Conservation (phyloP, 371 early-diverging fungal genomes). For the Apophysomyces ossiformis region DNA sequence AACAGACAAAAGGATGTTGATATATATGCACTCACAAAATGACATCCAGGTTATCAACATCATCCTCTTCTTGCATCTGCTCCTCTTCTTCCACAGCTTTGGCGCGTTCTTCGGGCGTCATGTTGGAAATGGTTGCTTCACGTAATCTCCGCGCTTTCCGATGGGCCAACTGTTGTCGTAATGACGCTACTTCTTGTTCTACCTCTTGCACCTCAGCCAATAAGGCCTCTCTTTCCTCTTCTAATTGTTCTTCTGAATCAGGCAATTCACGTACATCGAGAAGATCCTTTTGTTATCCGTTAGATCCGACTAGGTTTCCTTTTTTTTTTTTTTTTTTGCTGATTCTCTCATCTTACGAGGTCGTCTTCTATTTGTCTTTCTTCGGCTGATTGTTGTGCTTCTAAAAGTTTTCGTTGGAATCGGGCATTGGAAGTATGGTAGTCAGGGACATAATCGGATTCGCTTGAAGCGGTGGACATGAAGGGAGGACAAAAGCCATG, state of each 20-base stretch:
- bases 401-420: constrained; percentile 34
- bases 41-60: constrained; percentile 14
- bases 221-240: constrained; percentile 14
- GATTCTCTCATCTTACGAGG: constrained; percentile 24
- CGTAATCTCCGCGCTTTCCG: constrained; percentile 20
- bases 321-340: not conserved
- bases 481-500: too few relatives aligned
- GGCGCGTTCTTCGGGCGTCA: constrained; percentile 50
- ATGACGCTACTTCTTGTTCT: constrained; percentile 21
- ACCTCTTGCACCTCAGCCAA: constrained; percentile 16
- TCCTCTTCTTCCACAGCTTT: constrained; percentile 14
- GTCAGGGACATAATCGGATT: constrained; percentile 21
- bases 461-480: constrained; percentile 10
- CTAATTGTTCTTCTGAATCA: constrained; percentile 21
- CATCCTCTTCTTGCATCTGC: constrained; percentile 16
- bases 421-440: constrained; percentile 27
- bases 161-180: constrained; percentile 22
- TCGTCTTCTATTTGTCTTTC: constrained; percentile 26
- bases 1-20: too few relatives aligned
- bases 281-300: constrained; percentile 9
- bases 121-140: constrained; percentile 34
- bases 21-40: constrained; percentile 20
- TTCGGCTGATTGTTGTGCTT: constrained; percentile 23
- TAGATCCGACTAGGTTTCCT: not conserved
- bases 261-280: constrained; percentile 7